These are phyloP conservation scores for Triglochin maritima DNA, from an alignment of 106 monocot genomes.

Conservation along the genomic window DNA sequence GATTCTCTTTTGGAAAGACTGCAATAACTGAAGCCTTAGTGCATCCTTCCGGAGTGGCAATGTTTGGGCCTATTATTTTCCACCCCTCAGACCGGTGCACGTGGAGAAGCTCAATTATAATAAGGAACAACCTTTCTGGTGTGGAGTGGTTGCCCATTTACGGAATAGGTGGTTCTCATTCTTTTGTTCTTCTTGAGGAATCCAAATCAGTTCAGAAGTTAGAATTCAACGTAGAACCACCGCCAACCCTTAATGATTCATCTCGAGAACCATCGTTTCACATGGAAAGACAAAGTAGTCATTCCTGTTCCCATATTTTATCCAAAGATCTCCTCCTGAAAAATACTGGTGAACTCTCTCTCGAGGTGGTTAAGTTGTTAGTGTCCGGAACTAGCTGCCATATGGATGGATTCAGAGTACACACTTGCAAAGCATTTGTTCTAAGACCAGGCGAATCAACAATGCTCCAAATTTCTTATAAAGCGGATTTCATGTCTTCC, in stretches of 20 bases:
- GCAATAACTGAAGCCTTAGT: conserved; percentile 47
- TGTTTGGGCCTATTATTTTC: conserved; percentile 67
- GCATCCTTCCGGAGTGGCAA: conserved; percentile 38
- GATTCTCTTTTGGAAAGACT: conserved; percentile 49
- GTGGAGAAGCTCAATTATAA: conserved; percentile 72
- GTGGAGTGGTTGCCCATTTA: conserved; percentile 65
- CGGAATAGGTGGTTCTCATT: conserved; percentile 53
- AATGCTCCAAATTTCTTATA: conserved; percentile 43
- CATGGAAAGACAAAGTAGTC: conserved; percentile 7
- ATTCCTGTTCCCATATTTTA: conserved; percentile 29
- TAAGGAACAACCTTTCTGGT: conserved; percentile 80
- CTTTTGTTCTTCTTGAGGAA: conserved; percentile 45
- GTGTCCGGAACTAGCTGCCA: conserved; percentile 54
- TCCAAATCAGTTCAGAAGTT: conserved; percentile 49
- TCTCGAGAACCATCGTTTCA: conserved; percentile 9
- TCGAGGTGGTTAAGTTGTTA: conserved; percentile 42
- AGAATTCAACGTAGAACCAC: conserved; percentile 32
- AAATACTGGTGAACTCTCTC: conserved; percentile 61
- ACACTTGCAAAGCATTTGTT: conserved; percentile 46
- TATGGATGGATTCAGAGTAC: conserved; percentile 47
- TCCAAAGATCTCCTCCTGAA: conserved; percentile 60
- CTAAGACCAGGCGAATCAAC: conserved; percentile 52
- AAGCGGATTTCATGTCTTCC: conserved; percentile 38
- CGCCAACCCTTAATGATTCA: conserved; percentile 28
- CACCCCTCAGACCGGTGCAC: conserved; percentile 50